Base-by-base conservation (phyloP, 768 basidiomycete genomes). In the Mycena metata region DNA sequence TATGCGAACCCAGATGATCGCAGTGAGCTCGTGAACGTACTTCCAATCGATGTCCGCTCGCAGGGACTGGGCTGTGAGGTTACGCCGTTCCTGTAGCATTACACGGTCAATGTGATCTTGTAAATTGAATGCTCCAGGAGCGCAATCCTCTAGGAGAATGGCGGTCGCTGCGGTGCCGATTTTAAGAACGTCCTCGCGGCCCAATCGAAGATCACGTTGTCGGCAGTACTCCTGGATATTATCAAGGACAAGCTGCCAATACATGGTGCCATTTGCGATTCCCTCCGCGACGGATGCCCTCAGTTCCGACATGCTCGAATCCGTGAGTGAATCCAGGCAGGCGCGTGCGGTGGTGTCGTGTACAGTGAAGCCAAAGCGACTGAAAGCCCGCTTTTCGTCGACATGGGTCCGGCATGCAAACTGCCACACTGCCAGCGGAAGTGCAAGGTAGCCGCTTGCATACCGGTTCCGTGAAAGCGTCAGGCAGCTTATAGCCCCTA, bases 341-440 rank as follows among this genome's bases (percentile, higher is more conserved):
- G 69, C 64, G 6, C 71, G 69, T 0, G 67, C 60, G 3, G 74
- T 74, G 12, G 62, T 68, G 35, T 76, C 72, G 45, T 66, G 64
- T 10, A 76, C 72, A 43, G 51, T 56, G 24, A 73, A 61, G 11
- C 76, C 74, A 26, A 76, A 71, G 9, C 73, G 68, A 46, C 71
- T 71, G 35, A 71, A 69, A 3, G 73, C 50, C 10, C 74, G 67
- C 52, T 76, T 76, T 56, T 67, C 63, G 49, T 76, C 69, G 26
- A 76, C 60, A 60, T 49, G 74, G 73, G 54, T 68, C 72, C 66
- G 71, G 4, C 54, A 68, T 12, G 73, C 72, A 64, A 76, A 76
- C n/a, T 72, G 74, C 72, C 71, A 76, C 8, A 75, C 60, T 1
- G 69, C 76, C 4, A 76, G 65, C 0, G 57, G 70, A 46, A 77